A percentile compares a stretch with the other conserved stretches of the same genome.
Evolutionary conservation across 75 land plant species (phyloP).

Genomic region (Sequoiadendron giganteum): DNA sequence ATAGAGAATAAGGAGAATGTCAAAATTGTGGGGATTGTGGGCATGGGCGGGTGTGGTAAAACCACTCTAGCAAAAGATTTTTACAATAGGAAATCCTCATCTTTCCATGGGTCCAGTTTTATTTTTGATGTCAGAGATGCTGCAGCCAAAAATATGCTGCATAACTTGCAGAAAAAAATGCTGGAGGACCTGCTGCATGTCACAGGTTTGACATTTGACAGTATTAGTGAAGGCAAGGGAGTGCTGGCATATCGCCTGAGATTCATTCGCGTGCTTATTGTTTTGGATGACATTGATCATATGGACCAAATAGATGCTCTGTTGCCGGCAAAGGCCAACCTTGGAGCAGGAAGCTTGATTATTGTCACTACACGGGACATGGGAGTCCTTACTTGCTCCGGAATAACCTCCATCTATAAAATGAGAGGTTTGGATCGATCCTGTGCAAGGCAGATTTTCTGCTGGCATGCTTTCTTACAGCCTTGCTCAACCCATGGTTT

Average conservation of each 20-base stretch:
- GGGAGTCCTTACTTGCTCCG: not conserved
- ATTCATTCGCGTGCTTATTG: not conserved
- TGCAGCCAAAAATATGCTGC: not conserved
- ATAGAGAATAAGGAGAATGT: no score
- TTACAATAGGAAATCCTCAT: not conserved
- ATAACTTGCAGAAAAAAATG: not conserved
- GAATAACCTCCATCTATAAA: not conserved
- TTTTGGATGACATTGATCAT: not conserved
- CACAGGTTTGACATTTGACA: not conserved
- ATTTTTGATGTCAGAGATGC: constrained; percentile 4
- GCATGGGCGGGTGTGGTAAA: not conserved
- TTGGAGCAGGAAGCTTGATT: not conserved
- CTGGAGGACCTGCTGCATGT: not conserved
- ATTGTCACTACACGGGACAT: not conserved
- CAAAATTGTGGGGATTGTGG: constrained; percentile 2
- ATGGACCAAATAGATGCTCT: not conserved
- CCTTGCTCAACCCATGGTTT: not conserved
- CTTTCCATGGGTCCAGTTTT: not conserved
- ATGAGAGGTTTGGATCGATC: not conserved
- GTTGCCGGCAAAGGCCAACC: not conserved
- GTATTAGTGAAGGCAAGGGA: not conserved
- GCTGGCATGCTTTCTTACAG: not conserved
- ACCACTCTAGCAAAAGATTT: not conserved
- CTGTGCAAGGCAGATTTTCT: not conserved
- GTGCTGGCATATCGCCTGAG: not conserved